A percentile compares a stretch with the other conserved stretches of the same genome.
phyloP scores from a whole-genome alignment of 192 early-diverging fungal genomes.

The Podila epigama region DNA sequence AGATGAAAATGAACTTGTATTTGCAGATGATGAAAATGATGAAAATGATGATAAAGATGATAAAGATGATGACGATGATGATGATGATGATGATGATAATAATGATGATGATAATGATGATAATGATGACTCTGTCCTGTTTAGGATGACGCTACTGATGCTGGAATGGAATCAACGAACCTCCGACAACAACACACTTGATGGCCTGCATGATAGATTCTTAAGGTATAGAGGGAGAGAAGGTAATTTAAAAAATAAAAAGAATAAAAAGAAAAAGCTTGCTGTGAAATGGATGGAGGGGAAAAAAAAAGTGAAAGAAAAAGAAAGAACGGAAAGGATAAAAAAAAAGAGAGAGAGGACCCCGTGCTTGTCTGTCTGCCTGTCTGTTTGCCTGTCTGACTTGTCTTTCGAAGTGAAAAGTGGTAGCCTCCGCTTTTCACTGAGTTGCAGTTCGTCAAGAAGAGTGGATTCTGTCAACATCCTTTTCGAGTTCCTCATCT shows the following conservation, averaged over 20 bases:
- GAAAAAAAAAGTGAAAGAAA: not conserved
- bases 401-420: not conserved
- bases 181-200: conserved; percentile 90
- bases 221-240: not conserved
- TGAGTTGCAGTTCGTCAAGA: too few relatives aligned
- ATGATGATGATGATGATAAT: not conserved
- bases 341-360: not conserved
- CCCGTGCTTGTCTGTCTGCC: not conserved
- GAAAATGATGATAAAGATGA: not conserved
- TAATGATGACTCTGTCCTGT: too few relatives aligned
- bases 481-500: too few relatives aligned
- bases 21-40: not conserved
- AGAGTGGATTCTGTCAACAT: too few relatives aligned
- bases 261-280: not conserved
- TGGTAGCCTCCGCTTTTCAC: too few relatives aligned
- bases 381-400: not conserved
- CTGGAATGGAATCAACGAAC: conserved; percentile 1
- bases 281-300: not conserved
- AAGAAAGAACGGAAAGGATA: not conserved
- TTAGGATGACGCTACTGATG: too few relatives aligned
- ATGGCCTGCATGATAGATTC: conserved; percentile 81
- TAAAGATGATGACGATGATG: not conserved
- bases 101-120: not conserved
- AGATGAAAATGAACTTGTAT: too few relatives aligned
- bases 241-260: not conserved